Base-by-base conservation (phyloP, 257 asterid species). In the Fraxinus pennsylvanica region DNA sequence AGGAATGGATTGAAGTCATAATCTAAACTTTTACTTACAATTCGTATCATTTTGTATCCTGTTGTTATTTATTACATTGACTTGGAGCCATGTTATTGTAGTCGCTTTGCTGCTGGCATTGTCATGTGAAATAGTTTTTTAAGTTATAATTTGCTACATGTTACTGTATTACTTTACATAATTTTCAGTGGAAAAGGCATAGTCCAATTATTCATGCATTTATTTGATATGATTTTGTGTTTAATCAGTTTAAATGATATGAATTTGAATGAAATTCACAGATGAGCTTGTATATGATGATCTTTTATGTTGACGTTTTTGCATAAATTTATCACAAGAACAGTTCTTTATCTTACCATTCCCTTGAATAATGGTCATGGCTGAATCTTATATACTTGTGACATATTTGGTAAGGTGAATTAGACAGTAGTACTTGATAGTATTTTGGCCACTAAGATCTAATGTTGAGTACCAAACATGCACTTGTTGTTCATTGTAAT, bases 31-130 rank as follows among this genome's bases (percentile, higher is more conserved):
- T 73, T 71, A 75, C 25, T 81, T 81, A 41, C 76, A 9, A 59
- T 86, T 85, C 78, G 50, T 78, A 70, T 78, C 82, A 52, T 57
- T 75, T 79, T 81, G 81, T 77, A 82, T 71, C 76, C 76, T 43
- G 54, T 12, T 81, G 80, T 76, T 82, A 32, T 76, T 68, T 78
- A 61, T 76, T 32, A 67, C 78, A 57, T 70, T 54, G 74, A 80
- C 57, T 54, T 82, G 75, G 86, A 83, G 77, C 74, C 79, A 33
- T 36, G 81, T 78, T 74, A 72, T 65, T 87, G 86, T 71, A 87
- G 75, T 86, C 75, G 82, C 47, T 86, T 83, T 83, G 79, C 83
- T 88, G 80, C 47, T 79, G 68, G 68, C 75, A 45, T 82, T 80
- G 74, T 84, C 68, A 71, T 80, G 83, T 78, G 88, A 77, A 76